Evolutionary conservation across 2,329 filamentous ascomycete genomes (phyloP).

Genomic region (Cercospora nicotianae): DNA sequence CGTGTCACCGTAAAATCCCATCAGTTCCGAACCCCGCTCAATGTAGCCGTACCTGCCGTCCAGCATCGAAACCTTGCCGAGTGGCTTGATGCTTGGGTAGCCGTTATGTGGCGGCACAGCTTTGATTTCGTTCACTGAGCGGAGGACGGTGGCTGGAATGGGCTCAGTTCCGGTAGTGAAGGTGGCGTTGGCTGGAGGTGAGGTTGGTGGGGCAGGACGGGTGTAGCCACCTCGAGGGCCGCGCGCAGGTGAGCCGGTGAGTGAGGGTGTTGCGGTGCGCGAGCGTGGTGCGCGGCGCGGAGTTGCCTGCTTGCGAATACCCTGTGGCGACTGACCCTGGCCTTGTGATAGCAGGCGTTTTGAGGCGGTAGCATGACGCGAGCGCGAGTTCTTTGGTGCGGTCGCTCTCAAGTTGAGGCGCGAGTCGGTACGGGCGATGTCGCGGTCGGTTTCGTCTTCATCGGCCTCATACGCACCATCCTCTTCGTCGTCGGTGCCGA

Average conservation of each 20-base stretch:
- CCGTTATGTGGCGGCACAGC: not conserved
- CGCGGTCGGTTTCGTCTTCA: not conserved
- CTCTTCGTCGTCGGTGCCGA: not conserved
- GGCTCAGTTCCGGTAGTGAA: not conserved
- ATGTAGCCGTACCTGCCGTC: constrained; percentile 4
- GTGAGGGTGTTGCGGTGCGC: not conserved
- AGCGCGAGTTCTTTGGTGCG: not conserved
- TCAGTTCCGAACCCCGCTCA: constrained; percentile 3
- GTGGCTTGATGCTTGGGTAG: constrained; percentile 1
- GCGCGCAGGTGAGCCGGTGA: not conserved
- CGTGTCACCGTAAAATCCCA: constrained; percentile 18
- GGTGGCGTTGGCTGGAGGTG: not conserved
- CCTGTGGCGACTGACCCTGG: not conserved
- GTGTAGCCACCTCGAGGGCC: not conserved
- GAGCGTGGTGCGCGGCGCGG: not conserved
- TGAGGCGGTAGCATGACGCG: not conserved
- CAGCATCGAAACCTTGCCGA: not conserved
- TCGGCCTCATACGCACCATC: not conserved
- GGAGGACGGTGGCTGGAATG: not conserved
- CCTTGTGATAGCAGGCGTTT: not conserved
- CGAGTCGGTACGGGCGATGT: not conserved
- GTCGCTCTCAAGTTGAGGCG: not conserved
- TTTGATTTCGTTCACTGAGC: not conserved
- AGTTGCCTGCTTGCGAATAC: not conserved
- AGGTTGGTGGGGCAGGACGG: not conserved